Conservation (phyloP, 2,329 filamentous ascomycete species). For the Fonsecaea pedrosoi region DNA sequence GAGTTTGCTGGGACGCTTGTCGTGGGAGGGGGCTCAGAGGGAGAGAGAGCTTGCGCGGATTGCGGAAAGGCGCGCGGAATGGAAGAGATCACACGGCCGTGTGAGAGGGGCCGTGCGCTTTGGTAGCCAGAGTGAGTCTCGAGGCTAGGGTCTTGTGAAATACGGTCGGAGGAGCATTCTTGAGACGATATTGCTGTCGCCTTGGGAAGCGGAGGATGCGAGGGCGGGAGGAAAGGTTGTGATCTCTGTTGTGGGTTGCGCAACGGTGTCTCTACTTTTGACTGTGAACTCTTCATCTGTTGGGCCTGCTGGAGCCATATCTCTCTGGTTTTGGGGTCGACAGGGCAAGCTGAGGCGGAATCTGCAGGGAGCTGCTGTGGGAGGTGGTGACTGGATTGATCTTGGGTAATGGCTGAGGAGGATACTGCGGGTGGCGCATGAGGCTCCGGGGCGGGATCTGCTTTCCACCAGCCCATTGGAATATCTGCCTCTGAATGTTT, state of each 20-base stretch:
- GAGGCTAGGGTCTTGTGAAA: slow-evolving; percentile 30
- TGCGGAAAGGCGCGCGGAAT: slow-evolving; percentile 70
- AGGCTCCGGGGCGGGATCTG: slow-evolving; percentile 35
- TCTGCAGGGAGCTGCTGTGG: slow-evolving; percentile 44
- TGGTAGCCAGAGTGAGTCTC: slow-evolving; percentile 32
- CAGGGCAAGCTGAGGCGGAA: slow-evolving; percentile 70
- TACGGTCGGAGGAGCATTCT: slow-evolving; percentile 41
- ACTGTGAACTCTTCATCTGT: slow-evolving; percentile 65
- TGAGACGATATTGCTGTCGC: slow-evolving; percentile 27
- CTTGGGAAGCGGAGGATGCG: slow-evolving; percentile 42
- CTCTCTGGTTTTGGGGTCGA: slow-evolving; percentile 87
- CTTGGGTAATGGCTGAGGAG: slow-evolving; percentile 32
- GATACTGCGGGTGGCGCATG: slow-evolving; percentile 26
- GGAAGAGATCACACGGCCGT: slow-evolving; percentile 75
- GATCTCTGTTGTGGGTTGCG: slow-evolving; percentile 42
- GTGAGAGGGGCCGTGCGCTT: slow-evolving; percentile 61
- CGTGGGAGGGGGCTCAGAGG: slow-evolving; percentile 40
- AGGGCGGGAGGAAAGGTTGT: slow-evolving; percentile 38
- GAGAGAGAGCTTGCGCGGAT: slow-evolving; percentile 34
- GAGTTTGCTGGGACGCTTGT: slow-evolving; percentile 67
- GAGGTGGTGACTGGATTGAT: slow-evolving; percentile 38
- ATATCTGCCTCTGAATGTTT: neutral
- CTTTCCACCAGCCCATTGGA: slow-evolving; percentile 42
- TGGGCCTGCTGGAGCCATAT: slow-evolving; percentile 69
- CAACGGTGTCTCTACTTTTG: slow-evolving; percentile 45